Evolutionary conservation across 1,284 basidiomycete genomes (phyloP).

Genomic region (Moniliophthora roreri): DNA sequence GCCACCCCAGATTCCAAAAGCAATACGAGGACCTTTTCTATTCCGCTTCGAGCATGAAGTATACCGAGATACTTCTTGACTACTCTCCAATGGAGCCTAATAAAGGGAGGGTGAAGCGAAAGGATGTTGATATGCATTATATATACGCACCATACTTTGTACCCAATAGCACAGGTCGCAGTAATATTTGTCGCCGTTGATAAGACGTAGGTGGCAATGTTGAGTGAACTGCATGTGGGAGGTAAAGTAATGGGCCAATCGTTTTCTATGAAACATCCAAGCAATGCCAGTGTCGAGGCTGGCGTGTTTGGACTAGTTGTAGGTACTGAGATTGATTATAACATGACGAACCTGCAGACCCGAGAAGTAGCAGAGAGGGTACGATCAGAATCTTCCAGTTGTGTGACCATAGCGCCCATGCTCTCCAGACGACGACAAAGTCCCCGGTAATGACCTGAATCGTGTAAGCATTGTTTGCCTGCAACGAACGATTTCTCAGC

Average conservation of each 20-base stretch:
- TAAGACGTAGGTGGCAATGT: not conserved
- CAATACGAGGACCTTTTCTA: not conserved
- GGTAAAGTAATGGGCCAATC: not conserved
- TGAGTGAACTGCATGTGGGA: not conserved
- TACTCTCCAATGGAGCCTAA: too few species aligned
- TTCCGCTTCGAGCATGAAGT: not conserved
- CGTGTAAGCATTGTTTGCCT: too few species aligned
- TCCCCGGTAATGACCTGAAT: not conserved
- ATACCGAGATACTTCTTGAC: not conserved
- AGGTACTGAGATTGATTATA: too few species aligned
- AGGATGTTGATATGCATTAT: too few species aligned
- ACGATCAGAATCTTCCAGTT: not conserved
- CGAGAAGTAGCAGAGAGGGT: not conserved
- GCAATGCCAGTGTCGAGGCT: not conserved
- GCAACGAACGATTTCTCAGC: not conserved
- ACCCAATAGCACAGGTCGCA: not conserved
- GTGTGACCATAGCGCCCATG: not conserved
- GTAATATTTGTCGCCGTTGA: not conserved
- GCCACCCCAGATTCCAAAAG: not conserved
- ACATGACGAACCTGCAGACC: not conserved
- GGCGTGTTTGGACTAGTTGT: too few species aligned
- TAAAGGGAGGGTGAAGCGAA: not conserved
- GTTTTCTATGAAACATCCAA: not conserved
- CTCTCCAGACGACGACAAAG: constrained; percentile 2
- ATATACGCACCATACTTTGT: not conserved